A percentile compares a stretch with the other conserved stretches of the same genome.
These are phyloP conservation scores for Aspergillus fumigatus DNA, from an alignment of 2,329 filamentous ascomycete species.

Conservation along the genomic window DNA sequence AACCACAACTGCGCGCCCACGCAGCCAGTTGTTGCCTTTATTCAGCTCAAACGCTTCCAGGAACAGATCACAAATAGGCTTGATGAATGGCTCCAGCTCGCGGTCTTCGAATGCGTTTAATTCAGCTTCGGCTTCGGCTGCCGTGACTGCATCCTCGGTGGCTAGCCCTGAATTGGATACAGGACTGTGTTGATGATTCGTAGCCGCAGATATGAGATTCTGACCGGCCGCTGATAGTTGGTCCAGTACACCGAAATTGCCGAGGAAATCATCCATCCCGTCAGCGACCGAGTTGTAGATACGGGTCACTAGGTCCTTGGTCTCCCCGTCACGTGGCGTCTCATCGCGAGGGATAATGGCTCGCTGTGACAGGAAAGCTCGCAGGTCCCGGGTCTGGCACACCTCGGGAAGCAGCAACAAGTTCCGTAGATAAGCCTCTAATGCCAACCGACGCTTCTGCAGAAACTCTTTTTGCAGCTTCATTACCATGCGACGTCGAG, in stretches of 20 bases:
- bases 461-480: slow-evolving; percentile 95
- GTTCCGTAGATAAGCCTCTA: slow-evolving; percentile 80
- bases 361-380: slow-evolving; percentile 84
- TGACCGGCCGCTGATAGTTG: slow-evolving; percentile 90
- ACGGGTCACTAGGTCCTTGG: slow-evolving; percentile 77
- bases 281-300: slow-evolving; percentile 96
- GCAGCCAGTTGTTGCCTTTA: slow-evolving; percentile 92
- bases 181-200: slow-evolving; percentile 47
- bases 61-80: slow-evolving; percentile 96
- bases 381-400: slow-evolving; percentile 85
- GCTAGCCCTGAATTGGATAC: slow-evolving; percentile 45
- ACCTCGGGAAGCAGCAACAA: slow-evolving; percentile 85
- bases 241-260: slow-evolving; percentile 91
- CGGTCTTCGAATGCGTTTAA: slow-evolving; percentile 87
- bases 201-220: slow-evolving; percentile 61
- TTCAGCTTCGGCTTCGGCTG: slow-evolving; percentile 84
- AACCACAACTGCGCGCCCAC: slow-evolving; percentile 90
- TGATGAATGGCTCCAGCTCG: slow-evolving; percentile 91
- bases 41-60: slow-evolving; percentile 93
- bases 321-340: slow-evolving; percentile 61
- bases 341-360: slow-evolving; percentile 67
- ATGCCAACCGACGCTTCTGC: slow-evolving; percentile 74
- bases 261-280: slow-evolving; percentile 95
- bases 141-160: slow-evolving; percentile 46
- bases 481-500: slow-evolving; percentile 85